Evolutionary conservation across 805 yeast species (phyloP).

Genomic region (Candida maris): DNA sequence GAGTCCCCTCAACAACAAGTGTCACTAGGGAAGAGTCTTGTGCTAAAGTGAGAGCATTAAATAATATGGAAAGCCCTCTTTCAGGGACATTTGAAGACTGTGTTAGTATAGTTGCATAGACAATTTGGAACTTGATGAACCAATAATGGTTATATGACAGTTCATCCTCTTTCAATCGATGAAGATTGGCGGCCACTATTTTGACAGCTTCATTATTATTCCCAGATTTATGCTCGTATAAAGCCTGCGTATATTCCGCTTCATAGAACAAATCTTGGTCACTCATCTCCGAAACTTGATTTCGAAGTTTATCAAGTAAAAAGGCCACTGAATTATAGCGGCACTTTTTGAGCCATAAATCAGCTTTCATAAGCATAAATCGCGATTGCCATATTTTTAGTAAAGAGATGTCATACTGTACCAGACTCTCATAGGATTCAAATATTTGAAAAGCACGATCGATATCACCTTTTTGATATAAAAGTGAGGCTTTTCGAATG

Average conservation of each 20-base stretch:
- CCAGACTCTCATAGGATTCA: slow-evolving; percentile 27
- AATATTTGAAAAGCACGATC: slow-evolving; percentile 38
- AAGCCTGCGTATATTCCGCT: slow-evolving; percentile 25
- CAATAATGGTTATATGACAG: slow-evolving; percentile 37
- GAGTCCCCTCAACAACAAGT: slow-evolving; percentile 43
- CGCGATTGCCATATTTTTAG: slow-evolving; percentile 39
- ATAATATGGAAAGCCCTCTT: slow-evolving; percentile 47
- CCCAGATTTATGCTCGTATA: slow-evolving; percentile 19
- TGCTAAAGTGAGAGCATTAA: slow-evolving; percentile 49
- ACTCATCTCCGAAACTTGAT: slow-evolving; percentile 32
- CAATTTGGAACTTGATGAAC: slow-evolving; percentile 43
- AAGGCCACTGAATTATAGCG: slow-evolving; percentile 34
- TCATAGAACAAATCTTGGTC: slow-evolving; percentile 28
- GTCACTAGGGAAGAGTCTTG: slow-evolving; percentile 43
- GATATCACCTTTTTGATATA: slow-evolving; percentile 38
- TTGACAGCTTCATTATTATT: slow-evolving; percentile 22
- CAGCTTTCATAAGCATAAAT: slow-evolving; percentile 37
- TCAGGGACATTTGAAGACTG: slow-evolving; percentile 39
- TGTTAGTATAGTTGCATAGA: slow-evolving; percentile 44
- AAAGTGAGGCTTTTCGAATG: slow-evolving; percentile 38
- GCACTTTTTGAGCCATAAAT: slow-evolving; percentile 37
- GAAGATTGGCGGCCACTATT: slow-evolving; percentile 20
- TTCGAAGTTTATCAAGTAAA: slow-evolving; percentile 29
- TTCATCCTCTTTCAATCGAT: slow-evolving; percentile 19
- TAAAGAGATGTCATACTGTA: slow-evolving; percentile 35